Base-by-base conservation (phyloP, 1,284 basidiomycete genomes). In the Sporisorium sorghi region DNA sequence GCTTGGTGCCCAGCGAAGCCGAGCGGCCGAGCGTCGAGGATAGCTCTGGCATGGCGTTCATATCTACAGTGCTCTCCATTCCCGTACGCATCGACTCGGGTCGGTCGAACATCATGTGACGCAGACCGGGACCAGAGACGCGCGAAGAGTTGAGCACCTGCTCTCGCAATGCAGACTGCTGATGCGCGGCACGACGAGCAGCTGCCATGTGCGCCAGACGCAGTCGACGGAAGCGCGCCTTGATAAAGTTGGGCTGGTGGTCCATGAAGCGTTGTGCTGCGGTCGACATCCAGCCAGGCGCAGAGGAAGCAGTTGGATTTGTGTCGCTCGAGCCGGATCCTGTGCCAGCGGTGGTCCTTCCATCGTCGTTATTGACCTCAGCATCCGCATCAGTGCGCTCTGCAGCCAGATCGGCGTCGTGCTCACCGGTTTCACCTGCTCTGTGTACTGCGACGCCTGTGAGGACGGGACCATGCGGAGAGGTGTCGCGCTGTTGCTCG, bases 121-220 rank as follows among this genome's bases (percentile, higher is more conserved):
- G 55, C 42, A 80, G 54, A 21, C 78, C 78, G 7, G 77, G 76
- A 6, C 71, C 77, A 35, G 37, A 40, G 12, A 58, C 30, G 6
- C 71, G 63, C 51, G 64, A 63, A 39, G 70, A 67, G 35, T 73
- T 76, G 19, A 81, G 69, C 28, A 81, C 78, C 43, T 80, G 79
- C 39, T 80, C 75, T 6, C 79, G 71, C 39, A 81, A 56, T 6
- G 58, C 74, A 3, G 66, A 71, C 60, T 82, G 80, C 59, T 81
- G 73, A 19, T 73, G 70, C 15, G 80, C 80, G 12, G 76, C 78
- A 21, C 73, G 53, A 12, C 71, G 56, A 15, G 80, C 80, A 1
- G 80, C 80, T 3, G 77, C 78, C 40, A 67, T 77, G 46, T 82
- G 80, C 30, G 78, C 80, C 23, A 78, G 40, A 4, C 77, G 67